Evolutionary conservation across 208 protist species (phyloP).

Genomic region (Tetramitus jugosus): DNA sequence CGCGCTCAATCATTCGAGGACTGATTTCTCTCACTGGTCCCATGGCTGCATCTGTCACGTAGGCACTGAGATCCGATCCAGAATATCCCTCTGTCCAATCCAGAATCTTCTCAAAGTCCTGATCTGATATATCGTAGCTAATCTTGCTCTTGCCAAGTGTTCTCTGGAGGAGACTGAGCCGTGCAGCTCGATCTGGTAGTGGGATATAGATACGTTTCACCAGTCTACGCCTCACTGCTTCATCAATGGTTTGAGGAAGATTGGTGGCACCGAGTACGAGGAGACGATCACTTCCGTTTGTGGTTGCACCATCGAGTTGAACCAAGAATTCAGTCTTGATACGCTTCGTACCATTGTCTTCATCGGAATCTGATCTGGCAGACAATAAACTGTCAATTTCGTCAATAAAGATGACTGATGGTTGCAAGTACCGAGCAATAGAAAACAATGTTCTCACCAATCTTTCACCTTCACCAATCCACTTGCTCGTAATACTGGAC

Average conservation of each 20-base stretch:
- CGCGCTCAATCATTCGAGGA: not conserved
- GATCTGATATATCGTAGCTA: not conserved
- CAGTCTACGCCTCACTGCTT: slow-evolving; percentile 61
- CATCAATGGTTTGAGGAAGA: slow-evolving; percentile 48
- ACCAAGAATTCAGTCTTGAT: slow-evolving; percentile 84
- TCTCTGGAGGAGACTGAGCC: not conserved
- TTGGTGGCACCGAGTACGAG: slow-evolving; percentile 6
- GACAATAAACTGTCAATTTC: slow-evolving; percentile 84
- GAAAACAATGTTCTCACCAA: slow-evolving; percentile 79
- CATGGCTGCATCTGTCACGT: slow-evolving; percentile 78
- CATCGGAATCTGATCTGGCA: slow-evolving; percentile 58
- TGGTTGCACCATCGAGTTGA: slow-evolving; percentile 72
- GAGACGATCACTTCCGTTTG: not conserved
- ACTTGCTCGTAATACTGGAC: slow-evolving; percentile 78
- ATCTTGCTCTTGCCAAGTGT: slow-evolving; percentile 1
- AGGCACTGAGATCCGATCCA: slow-evolving; percentile 73
- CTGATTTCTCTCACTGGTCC: slow-evolving; percentile 20
- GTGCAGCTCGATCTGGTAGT: slow-evolving; percentile 51
- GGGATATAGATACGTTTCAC: slow-evolving; percentile 72
- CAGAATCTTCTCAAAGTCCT: not conserved
- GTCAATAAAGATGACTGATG: slow-evolving; percentile 85
- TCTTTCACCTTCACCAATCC: slow-evolving; percentile 78
- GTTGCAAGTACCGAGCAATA: slow-evolving; percentile 75
- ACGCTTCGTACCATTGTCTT: slow-evolving; percentile 70
- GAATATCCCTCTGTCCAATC: slow-evolving; percentile 58